Base-by-base conservation (phyloP, 495 filamentous ascomycete species). In the Talaromyces liani region DNA sequence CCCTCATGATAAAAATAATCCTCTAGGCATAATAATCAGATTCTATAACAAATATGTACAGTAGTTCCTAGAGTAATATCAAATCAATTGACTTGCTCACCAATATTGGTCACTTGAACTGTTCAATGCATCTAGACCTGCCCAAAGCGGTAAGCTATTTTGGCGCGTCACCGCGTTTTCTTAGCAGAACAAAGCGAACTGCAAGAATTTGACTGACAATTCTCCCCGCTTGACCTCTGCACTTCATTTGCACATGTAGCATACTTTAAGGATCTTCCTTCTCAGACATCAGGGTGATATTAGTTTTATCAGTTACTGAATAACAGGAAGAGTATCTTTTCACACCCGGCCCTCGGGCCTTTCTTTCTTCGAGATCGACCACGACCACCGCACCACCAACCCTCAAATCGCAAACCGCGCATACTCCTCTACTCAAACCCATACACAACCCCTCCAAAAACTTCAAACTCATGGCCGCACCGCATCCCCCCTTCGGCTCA, bases 401-500 rank as follows among this genome's bases (percentile, higher is more conserved):
- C 51, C 7, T 3, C 33, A 9, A 36, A 16, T 29, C 24, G 51
- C 45, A 20, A 47, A 49, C n/a, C 16, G 18, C 45, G 45, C 45
- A 20, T 49, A 49, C 45, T 7, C 4, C n/a, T 36, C 57, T n/a
- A n/a, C n/a, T n/a, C n/a, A n/a, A n/a, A n/a, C n/a, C n/a, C n/a
- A n/a, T n/a, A n/a, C n/a, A n/a, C n/a, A n/a, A n/a, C n/a, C n/a
- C n/a, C n/a, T n/a, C n/a, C n/a, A n/a, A n/a, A n/a, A n/a, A 18
- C 12, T 22, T 25, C 24, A 66, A 62, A 16, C n/a, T 31, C 29
- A 76, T 75, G 73, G 71, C 73, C 39, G 71, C 72, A 33, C 78
- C 72, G 58, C 69, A 69, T 31, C 79, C 79, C 70, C 71, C 77
- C n/a, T 83, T 82, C 69, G 77, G 74, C 36, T 78, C 79, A 60